Evolutionary conservation across 169 alveolate genomes (phyloP).

Genomic region (Theileria luwenshuni): DNA sequence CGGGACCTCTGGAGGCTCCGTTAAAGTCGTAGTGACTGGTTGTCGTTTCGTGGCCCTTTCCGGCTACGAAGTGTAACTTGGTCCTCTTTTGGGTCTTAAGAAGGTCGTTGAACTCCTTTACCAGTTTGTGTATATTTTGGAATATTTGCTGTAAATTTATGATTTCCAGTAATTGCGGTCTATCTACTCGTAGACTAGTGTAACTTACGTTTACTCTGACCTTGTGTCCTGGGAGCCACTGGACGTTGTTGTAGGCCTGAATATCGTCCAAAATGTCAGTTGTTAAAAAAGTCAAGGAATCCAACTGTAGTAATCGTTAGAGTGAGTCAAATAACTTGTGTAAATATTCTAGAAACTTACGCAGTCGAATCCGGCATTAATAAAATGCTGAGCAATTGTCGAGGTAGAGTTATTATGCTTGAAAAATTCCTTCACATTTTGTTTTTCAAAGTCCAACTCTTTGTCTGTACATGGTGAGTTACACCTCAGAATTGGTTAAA

Average conservation of each 20-base stretch:
- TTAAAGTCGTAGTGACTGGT: conserved; percentile 12
- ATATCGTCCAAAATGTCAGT: conserved; percentile 85
- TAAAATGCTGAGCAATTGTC: conserved; percentile 83
- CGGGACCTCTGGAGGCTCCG: conserved; percentile 4
- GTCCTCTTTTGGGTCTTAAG: conserved; percentile 38
- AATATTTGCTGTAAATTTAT: conserved; percentile 52
- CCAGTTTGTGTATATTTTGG: conserved; percentile 45
- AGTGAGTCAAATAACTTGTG: neutral
- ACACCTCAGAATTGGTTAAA: neutral
- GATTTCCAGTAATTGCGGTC: neutral
- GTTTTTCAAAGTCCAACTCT: conserved; percentile 81
- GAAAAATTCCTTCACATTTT: conserved; percentile 83
- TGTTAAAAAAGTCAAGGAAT: conserved; percentile 79
- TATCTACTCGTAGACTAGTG: conserved; percentile 18
- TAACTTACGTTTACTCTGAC: conserved; percentile 76
- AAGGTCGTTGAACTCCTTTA: conserved; percentile 59
- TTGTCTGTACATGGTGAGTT: conserved; percentile 65
- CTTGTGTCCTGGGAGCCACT: conserved; percentile 90
- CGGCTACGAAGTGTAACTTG: conserved; percentile 20
- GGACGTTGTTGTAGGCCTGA: conserved; percentile 81
- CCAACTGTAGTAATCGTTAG: conserved; percentile 52
- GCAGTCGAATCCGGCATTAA: conserved; percentile 88
- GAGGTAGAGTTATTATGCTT: conserved; percentile 82
- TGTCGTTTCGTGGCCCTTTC: conserved; percentile 6
- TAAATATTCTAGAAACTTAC: conserved; percentile 41